Base-by-base conservation (phyloP, 1,284 basidiomycete genomes). In the Austroboletus rostrupii region DNA sequence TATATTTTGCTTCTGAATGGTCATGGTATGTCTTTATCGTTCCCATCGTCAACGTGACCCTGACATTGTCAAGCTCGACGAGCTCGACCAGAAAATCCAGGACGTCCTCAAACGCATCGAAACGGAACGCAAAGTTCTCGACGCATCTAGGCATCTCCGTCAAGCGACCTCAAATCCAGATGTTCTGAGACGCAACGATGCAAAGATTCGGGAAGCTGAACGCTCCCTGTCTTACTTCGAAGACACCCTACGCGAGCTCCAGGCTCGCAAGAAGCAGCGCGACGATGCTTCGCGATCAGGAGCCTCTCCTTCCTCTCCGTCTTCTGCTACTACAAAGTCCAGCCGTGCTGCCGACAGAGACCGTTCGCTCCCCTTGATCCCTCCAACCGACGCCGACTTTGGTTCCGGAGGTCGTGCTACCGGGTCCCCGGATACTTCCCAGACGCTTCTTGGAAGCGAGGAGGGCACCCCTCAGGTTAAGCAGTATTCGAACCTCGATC, bases 121-220 rank as follows among this genome's bases (percentile, higher is more conserved):
- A 72, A 93, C 87, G 45, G 92, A 96, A 74, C 88, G 87, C 71
- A 93, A 92, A 78, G 86, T 95, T 67, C 80, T 96, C 60, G 90
- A 95, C 71, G 92, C 87, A 19, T 86, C 86, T 45, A 83, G 89
- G 65, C 78, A 83, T 56, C 77, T 96, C 53, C 81, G 87, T 45
- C 81, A 83, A 65, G 92, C 91, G 5, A 94, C 92, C 33, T 80
- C 74, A 45, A 96, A 96, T 65, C 89, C 83, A 57, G 92, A 95
- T 71, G 92, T 95, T 48, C 75, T 92, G 49, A 79, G 87, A 56
- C 76, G 78, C 55, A 87, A 83, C 58, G 92, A 96, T 61, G 82
- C 85, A 52, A 89, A 93, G 76, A 92, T 95, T 70, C 83, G 88
- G 58, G 91, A 96, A 68, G 85, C 90, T 8, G 87, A 92, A 68